Evolutionary conservation across 257 asterid genomes (phyloP).

Genomic region (Marsdenia floribunda): DNA sequence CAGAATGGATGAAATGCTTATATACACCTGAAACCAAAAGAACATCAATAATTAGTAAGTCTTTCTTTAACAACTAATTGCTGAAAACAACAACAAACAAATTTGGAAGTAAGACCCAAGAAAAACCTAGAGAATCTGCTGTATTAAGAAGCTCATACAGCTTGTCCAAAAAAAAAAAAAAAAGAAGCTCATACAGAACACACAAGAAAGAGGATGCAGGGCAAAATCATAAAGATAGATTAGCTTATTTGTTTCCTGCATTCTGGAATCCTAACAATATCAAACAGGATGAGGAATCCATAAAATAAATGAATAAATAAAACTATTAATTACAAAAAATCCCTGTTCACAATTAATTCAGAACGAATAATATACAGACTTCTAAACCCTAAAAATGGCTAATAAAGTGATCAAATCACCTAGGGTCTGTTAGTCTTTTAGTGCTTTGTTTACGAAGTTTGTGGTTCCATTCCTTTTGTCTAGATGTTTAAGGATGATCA

Average conservation of each 20-base stretch:
- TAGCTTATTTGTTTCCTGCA: neutral
- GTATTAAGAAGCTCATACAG: neutral
- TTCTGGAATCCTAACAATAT: too few species aligned
- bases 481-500: too few species aligned
- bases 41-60: neutral
- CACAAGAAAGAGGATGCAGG: neutral
- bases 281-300: neutral
- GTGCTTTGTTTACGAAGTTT: too few species aligned
- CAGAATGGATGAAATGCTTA: constrained; percentile 54
- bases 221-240: neutral
- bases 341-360: too few species aligned
- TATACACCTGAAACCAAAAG: constrained; percentile 49
- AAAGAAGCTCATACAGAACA: neutral
- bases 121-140: neutral
- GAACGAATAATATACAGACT: neutral
- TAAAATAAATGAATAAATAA: neutral
- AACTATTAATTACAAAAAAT: neutral
- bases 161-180: too few species aligned
- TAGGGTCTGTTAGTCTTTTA: neutral
- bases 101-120: neutral
- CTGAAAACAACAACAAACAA: neutral
- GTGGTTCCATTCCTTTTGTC: too few species aligned
- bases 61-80: neutral
- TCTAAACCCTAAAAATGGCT: neutral
- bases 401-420: neutral